These are phyloP conservation scores for Tephrocybe sp. DNA, from an alignment of 768 basidiomycete species.

Conservation along the genomic window DNA sequence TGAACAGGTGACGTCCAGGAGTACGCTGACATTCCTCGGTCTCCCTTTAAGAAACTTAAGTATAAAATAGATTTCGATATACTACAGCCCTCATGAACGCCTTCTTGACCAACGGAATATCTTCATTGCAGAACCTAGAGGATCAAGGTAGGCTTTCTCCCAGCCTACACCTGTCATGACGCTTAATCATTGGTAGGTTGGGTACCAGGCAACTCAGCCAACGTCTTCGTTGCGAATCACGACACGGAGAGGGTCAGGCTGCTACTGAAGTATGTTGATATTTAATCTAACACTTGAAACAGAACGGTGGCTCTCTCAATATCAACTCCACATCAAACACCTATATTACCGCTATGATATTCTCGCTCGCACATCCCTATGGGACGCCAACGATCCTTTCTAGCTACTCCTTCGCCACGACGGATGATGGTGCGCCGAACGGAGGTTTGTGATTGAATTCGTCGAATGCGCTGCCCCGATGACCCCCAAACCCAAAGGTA, in stretches of 20 bases:
- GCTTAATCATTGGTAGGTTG: slow-evolving; percentile 39
- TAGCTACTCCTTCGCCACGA: slow-evolving; percentile 49
- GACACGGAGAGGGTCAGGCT: slow-evolving; percentile 58
- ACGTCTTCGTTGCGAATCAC: slow-evolving; percentile 68
- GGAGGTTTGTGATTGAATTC: slow-evolving; percentile 30
- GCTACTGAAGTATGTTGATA: neutral
- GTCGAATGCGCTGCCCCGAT: neutral
- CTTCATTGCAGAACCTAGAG: slow-evolving; percentile 49
- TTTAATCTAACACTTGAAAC: neutral
- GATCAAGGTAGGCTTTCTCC: slow-evolving; percentile 33
- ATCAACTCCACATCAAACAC: slow-evolving; percentile 63
- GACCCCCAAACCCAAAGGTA: neutral
- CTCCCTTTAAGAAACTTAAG: neutral
- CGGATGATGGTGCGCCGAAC: slow-evolving; percentile 60
- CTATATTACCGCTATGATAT: slow-evolving; percentile 57
- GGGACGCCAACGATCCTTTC: slow-evolving; percentile 65
- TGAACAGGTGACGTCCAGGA: slow-evolving; percentile 59
- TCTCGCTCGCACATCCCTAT: slow-evolving; percentile 66
- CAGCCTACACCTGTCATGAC: neutral
- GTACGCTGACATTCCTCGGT: slow-evolving; percentile 24
- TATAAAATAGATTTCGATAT: slow-evolving; percentile 49
- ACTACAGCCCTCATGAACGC: slow-evolving; percentile 48
- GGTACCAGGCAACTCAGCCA: slow-evolving; percentile 50
- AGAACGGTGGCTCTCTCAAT: slow-evolving; percentile 55
- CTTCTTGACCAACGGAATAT: slow-evolving; percentile 50